phyloP scores from a whole-genome alignment of 2,329 filamentous ascomycete genomes.

The Trichoderma endophyticum region DNA sequence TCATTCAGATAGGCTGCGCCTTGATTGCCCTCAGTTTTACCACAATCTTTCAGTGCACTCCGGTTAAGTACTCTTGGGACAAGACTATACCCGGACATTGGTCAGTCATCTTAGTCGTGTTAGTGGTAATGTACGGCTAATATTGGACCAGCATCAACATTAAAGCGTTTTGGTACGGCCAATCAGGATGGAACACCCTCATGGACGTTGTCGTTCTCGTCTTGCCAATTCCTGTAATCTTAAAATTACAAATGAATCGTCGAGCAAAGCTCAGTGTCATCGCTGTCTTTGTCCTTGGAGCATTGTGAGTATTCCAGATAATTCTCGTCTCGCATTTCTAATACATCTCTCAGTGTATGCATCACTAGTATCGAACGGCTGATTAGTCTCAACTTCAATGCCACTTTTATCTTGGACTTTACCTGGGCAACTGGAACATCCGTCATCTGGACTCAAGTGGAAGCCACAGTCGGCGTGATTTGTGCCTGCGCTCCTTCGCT shows the following conservation, averaged over 20 bases:
- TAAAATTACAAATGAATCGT: conserved; percentile 10
- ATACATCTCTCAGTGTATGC: conserved; percentile 1
- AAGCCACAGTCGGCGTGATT: conserved; percentile 10
- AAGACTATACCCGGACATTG: conserved; percentile 2
- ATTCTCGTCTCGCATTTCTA: background rate
- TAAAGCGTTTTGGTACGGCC: conserved; percentile 9
- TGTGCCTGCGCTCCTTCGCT: conserved; percentile 9
- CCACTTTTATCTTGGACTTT: background rate
- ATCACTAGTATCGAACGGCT: conserved; percentile 4
- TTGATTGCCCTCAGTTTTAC: conserved; percentile 3
- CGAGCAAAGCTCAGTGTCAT: conserved; percentile 3
- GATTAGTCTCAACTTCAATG: conserved; percentile 13
- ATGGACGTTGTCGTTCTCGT: conserved; percentile 9
- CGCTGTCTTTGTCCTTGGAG: conserved; percentile 3
- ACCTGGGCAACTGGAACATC: conserved; percentile 9
- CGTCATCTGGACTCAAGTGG: conserved; percentile 10
- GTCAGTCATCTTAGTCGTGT: background rate
- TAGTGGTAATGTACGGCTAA: background rate
- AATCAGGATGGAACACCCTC: conserved; percentile 10
- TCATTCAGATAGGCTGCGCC: background rate
- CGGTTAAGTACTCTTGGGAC: conserved; percentile 6
- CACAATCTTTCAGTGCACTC: conserved; percentile 10
- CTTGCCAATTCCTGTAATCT: background rate
- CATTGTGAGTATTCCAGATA: background rate
- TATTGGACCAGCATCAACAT: background rate